phyloP scores from a whole-genome alignment of 805 yeast species.

The Zygoascus ofunaensis region DNA sequence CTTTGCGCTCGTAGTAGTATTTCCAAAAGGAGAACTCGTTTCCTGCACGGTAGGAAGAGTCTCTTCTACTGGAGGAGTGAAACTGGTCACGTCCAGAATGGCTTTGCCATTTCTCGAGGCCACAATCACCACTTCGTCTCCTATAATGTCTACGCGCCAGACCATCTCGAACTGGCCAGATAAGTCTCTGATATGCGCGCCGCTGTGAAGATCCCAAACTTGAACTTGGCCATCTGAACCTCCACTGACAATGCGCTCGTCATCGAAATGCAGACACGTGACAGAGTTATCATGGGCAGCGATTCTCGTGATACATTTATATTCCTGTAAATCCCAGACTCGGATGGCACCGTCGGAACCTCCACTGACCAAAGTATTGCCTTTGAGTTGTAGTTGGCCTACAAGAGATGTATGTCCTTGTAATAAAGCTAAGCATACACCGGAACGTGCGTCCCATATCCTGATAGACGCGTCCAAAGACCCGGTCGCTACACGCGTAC shows the following conservation, averaged over 20 bases:
- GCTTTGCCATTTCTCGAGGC: constrained; percentile 25
- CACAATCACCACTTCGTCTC: constrained; percentile 32
- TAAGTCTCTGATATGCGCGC: constrained; percentile 31
- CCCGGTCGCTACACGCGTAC: constrained; percentile 85
- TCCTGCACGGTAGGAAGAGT: background rate
- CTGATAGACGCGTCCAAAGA: constrained; percentile 91
- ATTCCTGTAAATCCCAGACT: constrained; percentile 72
- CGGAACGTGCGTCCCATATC: constrained; percentile 89
- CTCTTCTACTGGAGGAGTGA: constrained; percentile 21
- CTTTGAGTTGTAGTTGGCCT: constrained; percentile 70
- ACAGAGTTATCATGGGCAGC: constrained; percentile 39
- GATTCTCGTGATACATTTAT: constrained; percentile 61
- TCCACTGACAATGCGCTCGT: constrained; percentile 33
- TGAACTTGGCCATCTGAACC: constrained; percentile 36
- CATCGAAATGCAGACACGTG: constrained; percentile 33
- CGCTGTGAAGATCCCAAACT: constrained; percentile 33
- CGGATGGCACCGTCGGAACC: constrained; percentile 79
- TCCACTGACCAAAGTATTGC: constrained; percentile 69
- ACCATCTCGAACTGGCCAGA: constrained; percentile 30
- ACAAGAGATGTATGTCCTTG: constrained; percentile 88
- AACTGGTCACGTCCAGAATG: constrained; percentile 32
- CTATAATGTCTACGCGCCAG: constrained; percentile 34
- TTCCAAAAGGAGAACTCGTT: background rate
- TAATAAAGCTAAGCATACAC: constrained; percentile 66
- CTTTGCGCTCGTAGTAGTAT: background rate